Evolutionary conservation across 768 basidiomycete species (phyloP).

Genomic region (Hydnomerulius pinastri): DNA sequence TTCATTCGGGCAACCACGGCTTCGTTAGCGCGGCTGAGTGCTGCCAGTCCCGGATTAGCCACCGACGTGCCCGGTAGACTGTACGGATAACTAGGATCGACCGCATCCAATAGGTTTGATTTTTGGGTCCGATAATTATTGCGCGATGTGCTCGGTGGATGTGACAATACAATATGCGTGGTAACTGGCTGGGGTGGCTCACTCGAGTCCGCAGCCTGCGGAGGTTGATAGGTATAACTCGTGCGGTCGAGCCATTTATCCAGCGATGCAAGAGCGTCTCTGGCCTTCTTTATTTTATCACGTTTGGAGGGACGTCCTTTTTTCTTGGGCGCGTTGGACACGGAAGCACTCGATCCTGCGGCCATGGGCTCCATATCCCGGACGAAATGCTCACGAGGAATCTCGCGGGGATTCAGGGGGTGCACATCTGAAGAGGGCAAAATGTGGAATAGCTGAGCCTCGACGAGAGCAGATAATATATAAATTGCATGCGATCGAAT

Average conservation of each 20-base stretch:
- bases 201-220: slow-evolving; percentile 5
- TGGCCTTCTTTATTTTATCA: slow-evolving; percentile 58
- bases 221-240: slow-evolving; percentile 21
- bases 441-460: slow-evolving; percentile 57
- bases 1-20: slow-evolving; percentile 54
- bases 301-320: slow-evolving; percentile 66
- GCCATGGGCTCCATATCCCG: slow-evolving; percentile 32
- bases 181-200: slow-evolving; percentile 12
- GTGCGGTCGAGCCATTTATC: slow-evolving; percentile 50
- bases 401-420: slow-evolving; percentile 58
- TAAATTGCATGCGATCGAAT: slow-evolving; percentile 54
- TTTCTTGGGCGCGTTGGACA: slow-evolving; percentile 40
- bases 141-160: slow-evolving; percentile 34
- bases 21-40: slow-evolving; percentile 47
- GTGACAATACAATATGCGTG: slow-evolving; percentile 36
- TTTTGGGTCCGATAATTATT: slow-evolving; percentile 48
- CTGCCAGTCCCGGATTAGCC: slow-evolving; percentile 23
- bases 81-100: slow-evolving; percentile 29
- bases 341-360: background rate
- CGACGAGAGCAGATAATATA: slow-evolving; percentile 49
- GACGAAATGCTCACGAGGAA: slow-evolving; percentile 70
- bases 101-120: slow-evolving; percentile 37
- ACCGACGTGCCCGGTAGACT: background rate
- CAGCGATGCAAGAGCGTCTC: slow-evolving; percentile 48
- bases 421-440: slow-evolving; percentile 52